Evolutionary conservation across 176 grass and related monocot genomes (phyloP).

Genomic region (Otatea glauca): DNA sequence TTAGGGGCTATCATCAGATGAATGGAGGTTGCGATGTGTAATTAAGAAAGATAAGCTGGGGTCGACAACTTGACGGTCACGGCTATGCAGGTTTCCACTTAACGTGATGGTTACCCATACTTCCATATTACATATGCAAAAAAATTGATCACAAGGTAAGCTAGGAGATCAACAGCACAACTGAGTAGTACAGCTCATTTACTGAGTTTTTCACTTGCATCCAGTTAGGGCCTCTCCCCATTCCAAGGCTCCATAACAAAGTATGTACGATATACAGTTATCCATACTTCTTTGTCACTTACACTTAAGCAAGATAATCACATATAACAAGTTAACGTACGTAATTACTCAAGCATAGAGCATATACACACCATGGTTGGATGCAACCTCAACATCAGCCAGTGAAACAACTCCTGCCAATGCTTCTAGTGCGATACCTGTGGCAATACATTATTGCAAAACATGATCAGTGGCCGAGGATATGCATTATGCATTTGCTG

Average conservation of each 20-base stretch:
- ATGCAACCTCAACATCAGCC: slow-evolving; percentile 68
- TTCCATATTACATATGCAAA: background rate
- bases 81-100: background rate
- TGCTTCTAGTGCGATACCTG: slow-evolving; percentile 90
- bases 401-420: slow-evolving; percentile 81
- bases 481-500: background rate
- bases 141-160: background rate
- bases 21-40: background rate
- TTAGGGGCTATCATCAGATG: too few species aligned
- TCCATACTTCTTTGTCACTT: slow-evolving; percentile 17
- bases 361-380: slow-evolving; percentile 66
- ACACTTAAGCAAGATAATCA: slow-evolving; percentile 31
- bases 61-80: background rate
- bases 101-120: background rate
- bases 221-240: background rate
- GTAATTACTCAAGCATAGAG: slow-evolving; percentile 9
- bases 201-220: slow-evolving; percentile 3
- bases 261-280: background rate
- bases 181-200: too few species aligned
- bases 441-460: slow-evolving; percentile 42
- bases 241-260: background rate
- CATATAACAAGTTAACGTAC: slow-evolving; percentile 20
- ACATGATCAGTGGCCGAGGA: background rate
- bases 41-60: background rate
- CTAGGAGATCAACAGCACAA: background rate